These are phyloP conservation scores for Pelargonium fulgidum DNA, from an alignment of 441 rosid genomes.

Conservation along the genomic window DNA sequence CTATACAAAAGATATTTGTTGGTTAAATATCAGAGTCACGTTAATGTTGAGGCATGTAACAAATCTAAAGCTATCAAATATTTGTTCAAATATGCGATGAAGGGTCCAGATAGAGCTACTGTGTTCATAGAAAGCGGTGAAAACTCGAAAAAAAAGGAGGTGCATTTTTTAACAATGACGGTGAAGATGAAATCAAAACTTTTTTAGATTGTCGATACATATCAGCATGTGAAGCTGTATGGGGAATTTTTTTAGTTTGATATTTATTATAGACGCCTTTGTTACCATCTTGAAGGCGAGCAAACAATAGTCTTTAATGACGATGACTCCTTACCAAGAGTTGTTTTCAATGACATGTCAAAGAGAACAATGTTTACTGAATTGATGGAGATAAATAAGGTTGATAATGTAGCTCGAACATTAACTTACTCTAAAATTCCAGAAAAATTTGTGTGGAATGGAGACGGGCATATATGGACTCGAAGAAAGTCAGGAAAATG, in stretches of 20 bases:
- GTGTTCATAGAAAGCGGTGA: neutral
- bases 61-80: neutral
- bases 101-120: neutral
- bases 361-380: neutral
- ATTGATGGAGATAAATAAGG: neutral
- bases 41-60: neutral
- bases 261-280: neutral
- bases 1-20: neutral
- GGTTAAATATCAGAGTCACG: neutral
- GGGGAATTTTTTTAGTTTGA: conserved; percentile 1
- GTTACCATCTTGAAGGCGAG: neutral
- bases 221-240: neutral
- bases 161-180: neutral
- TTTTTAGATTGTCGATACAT: conserved; percentile 6
- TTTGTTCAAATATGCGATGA: neutral
- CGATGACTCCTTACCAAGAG: neutral
- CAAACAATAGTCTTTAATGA: neutral
- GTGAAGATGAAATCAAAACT: neutral
- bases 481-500: neutral
- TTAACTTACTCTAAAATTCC: conserved; percentile 12
- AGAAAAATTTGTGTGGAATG: neutral
- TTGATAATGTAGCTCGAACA: neutral
- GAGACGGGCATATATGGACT: neutral
- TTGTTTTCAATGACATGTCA: neutral
- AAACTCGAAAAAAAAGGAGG: neutral